These are phyloP conservation scores for Danielia reshetovae DNA, from an alignment of 805 yeast genomes.

Conservation along the genomic window DNA sequence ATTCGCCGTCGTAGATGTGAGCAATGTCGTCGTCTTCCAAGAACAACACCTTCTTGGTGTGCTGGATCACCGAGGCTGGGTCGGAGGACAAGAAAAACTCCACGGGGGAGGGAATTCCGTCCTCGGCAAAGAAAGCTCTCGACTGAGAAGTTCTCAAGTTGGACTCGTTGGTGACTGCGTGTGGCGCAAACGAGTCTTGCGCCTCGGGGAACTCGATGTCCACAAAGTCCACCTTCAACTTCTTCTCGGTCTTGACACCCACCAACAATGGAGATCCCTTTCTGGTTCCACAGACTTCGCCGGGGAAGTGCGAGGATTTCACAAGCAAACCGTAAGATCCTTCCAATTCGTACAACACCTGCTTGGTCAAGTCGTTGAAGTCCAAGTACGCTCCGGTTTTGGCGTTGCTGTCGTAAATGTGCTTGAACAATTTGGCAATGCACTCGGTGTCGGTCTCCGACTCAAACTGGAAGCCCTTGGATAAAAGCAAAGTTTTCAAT, in stretches of 20 bases:
- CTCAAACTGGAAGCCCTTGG: constrained; percentile 80
- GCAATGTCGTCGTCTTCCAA: constrained; percentile 98
- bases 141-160: constrained; percentile 85
- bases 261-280: constrained; percentile 96
- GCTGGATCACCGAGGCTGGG: constrained; percentile 94
- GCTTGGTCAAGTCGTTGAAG: constrained; percentile 88
- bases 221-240: constrained; percentile 94
- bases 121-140: constrained; percentile 94
- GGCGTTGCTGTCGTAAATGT: constrained; percentile 73
- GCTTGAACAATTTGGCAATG: constrained; percentile 92
- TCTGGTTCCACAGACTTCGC: constrained; percentile 94
- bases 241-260: constrained; percentile 95
- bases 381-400: constrained; percentile 76
- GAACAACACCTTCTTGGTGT: constrained; percentile 94
- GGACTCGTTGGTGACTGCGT: constrained; percentile 53
- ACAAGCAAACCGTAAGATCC: constrained; percentile 97
- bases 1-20: constrained; percentile 95
- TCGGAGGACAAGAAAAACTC: constrained; percentile 96
- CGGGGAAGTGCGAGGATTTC: constrained; percentile 88
- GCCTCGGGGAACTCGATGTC: constrained; percentile 94
- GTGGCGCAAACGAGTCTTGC: constrained; percentile 29
- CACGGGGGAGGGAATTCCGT: constrained; percentile 86
- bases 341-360: constrained; percentile 86
- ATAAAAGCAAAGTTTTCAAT: constrained; percentile 71
- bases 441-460: constrained; percentile 97